Evolutionary conservation across 805 yeast species (phyloP).

Genomic region (Kodamaea fukazawae): DNA sequence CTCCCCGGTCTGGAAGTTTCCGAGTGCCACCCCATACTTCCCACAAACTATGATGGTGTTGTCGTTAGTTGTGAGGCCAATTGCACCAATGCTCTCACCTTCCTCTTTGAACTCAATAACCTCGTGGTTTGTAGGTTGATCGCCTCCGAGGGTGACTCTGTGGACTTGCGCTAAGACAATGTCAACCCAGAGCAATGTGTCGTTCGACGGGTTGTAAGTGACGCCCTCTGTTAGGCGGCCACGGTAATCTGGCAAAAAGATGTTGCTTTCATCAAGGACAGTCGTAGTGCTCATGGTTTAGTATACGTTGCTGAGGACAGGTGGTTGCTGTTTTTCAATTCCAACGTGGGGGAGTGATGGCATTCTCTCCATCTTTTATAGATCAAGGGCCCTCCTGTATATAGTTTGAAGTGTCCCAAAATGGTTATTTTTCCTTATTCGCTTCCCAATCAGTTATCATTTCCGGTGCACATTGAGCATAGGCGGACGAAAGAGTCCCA

Average conservation of each 20-base stretch:
- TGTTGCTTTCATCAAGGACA: constrained; percentile 8
- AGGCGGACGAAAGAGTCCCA: too few relatives aligned
- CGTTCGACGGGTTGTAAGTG: constrained; percentile 56
- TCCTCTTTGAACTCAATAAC: constrained; percentile 36
- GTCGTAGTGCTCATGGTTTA: constrained; percentile 1
- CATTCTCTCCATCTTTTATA: too few relatives aligned
- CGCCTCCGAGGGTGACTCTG: constrained; percentile 25
- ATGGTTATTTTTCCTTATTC: too few relatives aligned
- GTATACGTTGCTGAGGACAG: too few relatives aligned
- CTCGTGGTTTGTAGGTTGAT: constrained; percentile 29
- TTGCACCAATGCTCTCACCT: constrained; percentile 60
- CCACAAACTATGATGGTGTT: constrained; percentile 59
- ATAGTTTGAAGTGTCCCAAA: too few relatives aligned
- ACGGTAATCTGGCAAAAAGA: constrained; percentile 25
- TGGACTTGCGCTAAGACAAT: constrained; percentile 42
- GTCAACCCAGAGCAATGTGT: constrained; percentile 51
- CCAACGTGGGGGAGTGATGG: too few relatives aligned
- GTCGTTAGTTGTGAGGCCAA: constrained; percentile 57
- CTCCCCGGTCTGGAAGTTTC: constrained; percentile 40
- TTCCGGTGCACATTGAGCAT: too few relatives aligned
- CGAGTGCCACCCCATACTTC: constrained; percentile 60
- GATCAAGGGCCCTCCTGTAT: too few relatives aligned
- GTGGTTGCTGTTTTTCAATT: too few relatives aligned
- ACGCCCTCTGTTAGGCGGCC: constrained; percentile 65
- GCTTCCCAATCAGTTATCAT: too few relatives aligned